Evolutionary conservation across 768 basidiomycete species (phyloP).

Genomic region (Gymnopilus junonius): DNA sequence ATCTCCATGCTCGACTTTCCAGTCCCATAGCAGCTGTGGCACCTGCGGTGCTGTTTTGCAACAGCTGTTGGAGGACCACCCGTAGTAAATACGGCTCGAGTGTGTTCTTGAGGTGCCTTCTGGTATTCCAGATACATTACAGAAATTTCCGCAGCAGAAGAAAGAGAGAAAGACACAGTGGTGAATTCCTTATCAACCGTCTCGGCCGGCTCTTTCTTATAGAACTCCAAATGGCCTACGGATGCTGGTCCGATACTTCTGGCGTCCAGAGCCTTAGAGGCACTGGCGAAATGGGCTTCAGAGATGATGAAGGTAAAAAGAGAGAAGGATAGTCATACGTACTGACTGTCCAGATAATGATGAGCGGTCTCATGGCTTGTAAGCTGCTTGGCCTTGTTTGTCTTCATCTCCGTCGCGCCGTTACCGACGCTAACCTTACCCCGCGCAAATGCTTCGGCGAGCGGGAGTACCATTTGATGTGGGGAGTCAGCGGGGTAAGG

Average conservation of each 20-base stretch:
- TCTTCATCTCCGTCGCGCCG: constrained; percentile 14
- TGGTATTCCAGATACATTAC: constrained; percentile 38
- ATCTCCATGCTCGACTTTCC: constrained; percentile 75
- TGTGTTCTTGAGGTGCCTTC: constrained; percentile 21
- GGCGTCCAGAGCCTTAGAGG: neutral
- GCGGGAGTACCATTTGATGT: constrained; percentile 14
- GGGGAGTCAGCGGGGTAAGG: neutral
- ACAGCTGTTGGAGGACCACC: neutral
- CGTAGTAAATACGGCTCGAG: constrained; percentile 8
- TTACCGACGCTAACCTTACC: constrained; percentile 10
- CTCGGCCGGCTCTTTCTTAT: constrained; percentile 26
- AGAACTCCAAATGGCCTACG: neutral
- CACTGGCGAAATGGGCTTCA: constrained; percentile 1
- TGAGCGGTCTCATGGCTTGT: constrained; percentile 11
- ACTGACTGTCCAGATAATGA: constrained; percentile 20
- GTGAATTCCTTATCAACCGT: constrained; percentile 23
- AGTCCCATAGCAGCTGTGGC: constrained; percentile 64
- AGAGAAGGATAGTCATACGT: constrained; percentile 14
- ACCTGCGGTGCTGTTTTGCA: constrained; percentile 6
- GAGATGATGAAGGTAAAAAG: constrained; percentile 12
- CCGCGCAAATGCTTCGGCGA: constrained; percentile 20
- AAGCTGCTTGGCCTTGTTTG: constrained; percentile 27
- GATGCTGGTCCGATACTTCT: constrained; percentile 2
- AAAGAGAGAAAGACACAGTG: constrained; percentile 4
- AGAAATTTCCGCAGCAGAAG: constrained; percentile 25